Conservation (phyloP, 1,284 basidiomycete genomes). For the Cutaneotrichosporon sp. region DNA sequence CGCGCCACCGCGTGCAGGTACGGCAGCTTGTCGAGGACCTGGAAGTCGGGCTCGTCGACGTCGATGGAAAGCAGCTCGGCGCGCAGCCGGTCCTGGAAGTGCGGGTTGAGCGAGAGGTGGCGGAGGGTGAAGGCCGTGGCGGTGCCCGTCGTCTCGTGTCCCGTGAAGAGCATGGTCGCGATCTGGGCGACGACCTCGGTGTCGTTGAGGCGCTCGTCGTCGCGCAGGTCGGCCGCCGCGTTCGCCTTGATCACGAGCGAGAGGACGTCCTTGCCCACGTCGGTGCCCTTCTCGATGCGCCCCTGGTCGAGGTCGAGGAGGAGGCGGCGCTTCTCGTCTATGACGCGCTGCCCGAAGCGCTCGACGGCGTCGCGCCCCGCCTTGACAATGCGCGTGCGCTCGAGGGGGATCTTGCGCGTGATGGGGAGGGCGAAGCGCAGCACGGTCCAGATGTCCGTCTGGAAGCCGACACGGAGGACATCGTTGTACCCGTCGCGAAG, state of each 20-base stretch:
- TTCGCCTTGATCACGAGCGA: slow-evolving; percentile 65
- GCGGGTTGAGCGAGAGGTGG: slow-evolving; percentile 61
- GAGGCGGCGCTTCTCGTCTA: slow-evolving; percentile 10
- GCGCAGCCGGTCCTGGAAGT: slow-evolving; percentile 62
- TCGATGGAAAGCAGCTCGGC: slow-evolving; percentile 52
- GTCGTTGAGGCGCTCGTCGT: slow-evolving; percentile 63
- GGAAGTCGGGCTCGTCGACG: slow-evolving; percentile 27
- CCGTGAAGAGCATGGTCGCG: slow-evolving; percentile 67
- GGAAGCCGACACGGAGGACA: slow-evolving; percentile 24
- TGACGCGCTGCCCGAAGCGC: not conserved
- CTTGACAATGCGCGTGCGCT: not conserved
- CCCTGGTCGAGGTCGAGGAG: slow-evolving; percentile 6
- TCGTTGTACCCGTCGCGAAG: slow-evolving; percentile 24
- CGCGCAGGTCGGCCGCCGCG: slow-evolving; percentile 59
- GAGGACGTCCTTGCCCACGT: slow-evolving; percentile 55
- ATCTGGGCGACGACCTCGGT: slow-evolving; percentile 72
- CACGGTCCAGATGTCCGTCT: too few relatives aligned
- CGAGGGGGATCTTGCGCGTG: too few relatives aligned
- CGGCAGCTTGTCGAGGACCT: slow-evolving; percentile 52
- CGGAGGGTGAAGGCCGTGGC: slow-evolving; percentile 73
- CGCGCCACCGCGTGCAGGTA: slow-evolving; percentile 64
- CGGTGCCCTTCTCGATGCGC: slow-evolving; percentile 49
- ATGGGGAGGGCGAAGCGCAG: too few relatives aligned
- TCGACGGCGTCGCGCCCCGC: slow-evolving; percentile 44
- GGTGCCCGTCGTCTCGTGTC: slow-evolving; percentile 74